These are phyloP conservation scores for Saksenaea vasiformis DNA, from an alignment of 371 early-diverging fungal genomes.

Conservation along the genomic window DNA sequence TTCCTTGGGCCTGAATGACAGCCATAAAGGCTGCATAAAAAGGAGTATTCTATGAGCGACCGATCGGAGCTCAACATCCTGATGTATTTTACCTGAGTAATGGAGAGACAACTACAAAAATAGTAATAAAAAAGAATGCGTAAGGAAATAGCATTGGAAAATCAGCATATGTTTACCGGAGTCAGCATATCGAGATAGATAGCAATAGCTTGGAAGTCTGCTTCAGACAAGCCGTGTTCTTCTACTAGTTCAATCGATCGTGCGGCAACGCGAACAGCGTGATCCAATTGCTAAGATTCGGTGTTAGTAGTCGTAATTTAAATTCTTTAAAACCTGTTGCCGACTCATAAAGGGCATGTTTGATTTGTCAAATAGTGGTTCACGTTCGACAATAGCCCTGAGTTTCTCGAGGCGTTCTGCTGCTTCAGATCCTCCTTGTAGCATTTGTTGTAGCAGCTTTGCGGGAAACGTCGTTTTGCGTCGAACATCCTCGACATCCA, in stretches of 20 bases:
- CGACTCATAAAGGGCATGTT: slow-evolving; percentile 35
- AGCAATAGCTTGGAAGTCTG: slow-evolving; percentile 34
- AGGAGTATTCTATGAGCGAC: not conserved
- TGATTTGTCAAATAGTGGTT: slow-evolving; percentile 46
- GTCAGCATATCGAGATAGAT: slow-evolving; percentile 32
- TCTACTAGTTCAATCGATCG: slow-evolving; percentile 42
- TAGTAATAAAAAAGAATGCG: not conserved
- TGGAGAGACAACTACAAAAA: slow-evolving; percentile 46
- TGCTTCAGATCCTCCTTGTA: slow-evolving; percentile 40
- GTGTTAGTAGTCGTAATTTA: not conserved
- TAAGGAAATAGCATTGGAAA: not conserved
- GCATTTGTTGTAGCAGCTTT: slow-evolving; percentile 35
- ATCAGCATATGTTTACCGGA: slow-evolving; percentile 39
- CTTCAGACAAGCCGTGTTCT: slow-evolving; percentile 34
- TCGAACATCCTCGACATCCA: slow-evolving; percentile 53
- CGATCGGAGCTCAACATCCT: not conserved
- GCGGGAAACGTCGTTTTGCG: slow-evolving; percentile 45
- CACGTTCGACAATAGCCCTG: slow-evolving; percentile 38
- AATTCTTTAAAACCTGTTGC: slow-evolving; percentile 27
- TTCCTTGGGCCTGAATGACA: slow-evolving; percentile 71
- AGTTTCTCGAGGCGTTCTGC: slow-evolving; percentile 32
- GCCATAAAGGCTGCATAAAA: slow-evolving; percentile 69
- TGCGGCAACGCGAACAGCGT: slow-evolving; percentile 28
- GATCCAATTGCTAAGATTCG: slow-evolving; percentile 30
- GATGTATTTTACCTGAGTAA: slow-evolving; percentile 38